Evolutionary conservation across 1,284 basidiomycete genomes (phyloP).

Genomic region (Sporisorium scitamineum): DNA sequence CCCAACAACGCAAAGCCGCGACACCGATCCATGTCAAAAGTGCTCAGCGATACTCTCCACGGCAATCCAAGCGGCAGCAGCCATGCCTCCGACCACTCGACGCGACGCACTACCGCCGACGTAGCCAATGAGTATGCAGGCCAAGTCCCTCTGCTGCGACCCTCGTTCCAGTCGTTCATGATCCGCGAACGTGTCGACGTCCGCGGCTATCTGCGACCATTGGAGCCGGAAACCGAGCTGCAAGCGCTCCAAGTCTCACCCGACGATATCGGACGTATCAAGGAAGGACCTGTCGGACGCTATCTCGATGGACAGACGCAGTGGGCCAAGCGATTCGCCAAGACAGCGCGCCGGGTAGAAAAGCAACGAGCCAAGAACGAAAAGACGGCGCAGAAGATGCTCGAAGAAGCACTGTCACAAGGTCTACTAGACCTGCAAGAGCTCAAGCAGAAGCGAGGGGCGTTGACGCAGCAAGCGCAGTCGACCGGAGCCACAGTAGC

Average conservation of each 20-base stretch:
- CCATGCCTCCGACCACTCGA: neutral
- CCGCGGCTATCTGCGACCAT: constrained; percentile 79
- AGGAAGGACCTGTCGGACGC: constrained; percentile 70
- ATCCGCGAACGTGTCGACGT: constrained; percentile 89
- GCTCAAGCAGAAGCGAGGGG: constrained; percentile 12
- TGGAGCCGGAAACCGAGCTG: constrained; percentile 80
- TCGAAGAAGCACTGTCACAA: constrained; percentile 35
- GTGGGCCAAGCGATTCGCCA: constrained; percentile 52
- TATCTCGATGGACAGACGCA: constrained; percentile 50
- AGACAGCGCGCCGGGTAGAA: constrained; percentile 40
- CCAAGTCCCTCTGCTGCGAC: constrained; percentile 64
- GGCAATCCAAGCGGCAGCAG: constrained; percentile 16
- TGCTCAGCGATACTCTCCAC: constrained; percentile 26
- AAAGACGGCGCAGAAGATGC: constrained; percentile 21
- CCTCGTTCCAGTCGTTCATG: constrained; percentile 72
- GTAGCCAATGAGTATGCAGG: constrained; percentile 60
- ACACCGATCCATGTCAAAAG: constrained; percentile 35
- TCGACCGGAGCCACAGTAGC: neutral
- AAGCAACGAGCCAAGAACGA: constrained; percentile 46
- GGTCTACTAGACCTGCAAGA: constrained; percentile 29
- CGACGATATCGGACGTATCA: constrained; percentile 74
- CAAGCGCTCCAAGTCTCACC: constrained; percentile 76
- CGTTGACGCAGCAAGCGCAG: constrained; percentile 8
- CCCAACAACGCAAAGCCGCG: neutral
- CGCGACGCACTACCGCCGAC: constrained; percentile 27